Evolutionary conservation across 2,329 filamentous ascomycete genomes (phyloP), one percentile per base, ranked within the genome.

Genomic region (Periconia sp.): DNA sequence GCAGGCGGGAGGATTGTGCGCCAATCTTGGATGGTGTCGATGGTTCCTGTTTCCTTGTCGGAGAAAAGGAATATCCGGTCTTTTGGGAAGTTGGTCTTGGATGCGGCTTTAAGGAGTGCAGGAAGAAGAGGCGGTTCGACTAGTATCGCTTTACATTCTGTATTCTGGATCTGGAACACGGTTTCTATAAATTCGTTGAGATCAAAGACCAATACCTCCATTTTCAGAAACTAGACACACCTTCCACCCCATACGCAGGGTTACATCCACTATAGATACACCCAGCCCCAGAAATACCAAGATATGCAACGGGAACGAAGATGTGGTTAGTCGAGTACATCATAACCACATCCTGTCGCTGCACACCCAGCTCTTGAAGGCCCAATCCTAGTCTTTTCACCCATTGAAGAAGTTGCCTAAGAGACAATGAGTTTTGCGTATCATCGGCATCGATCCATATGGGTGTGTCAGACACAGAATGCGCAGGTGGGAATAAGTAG

Each of bases 261-360:
- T 82, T 84, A n/a, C 79, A 80, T 14, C 81, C 82, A 49, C 77
- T 83, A 66, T 85, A 85, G 19, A 81, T 75, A 53, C 74, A 78
- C 2, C 81, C 81, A 19, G 76, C 76, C 0, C 81, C 82, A 1
- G 82, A 77, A 40, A 82, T 77, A 2, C 80, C 82, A 6, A 84
- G 70, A 60, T 82, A 84, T 14, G 79, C 78, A 3, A 79, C 78
- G 0, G 82, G 82, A 1, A 84, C 76, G 57, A 81, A 82, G 40
- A 85, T 78, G 56, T 83, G 79, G 61, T 84, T 85, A 2, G 79
- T 76, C 0, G 79, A 79, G 60, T 79, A 81, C 42, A 83, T 75
- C 74, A 84, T 76, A 31, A 82, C 79, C 2, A 82, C 79, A 48
- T 84, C 81, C 13, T 79, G 79, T 47, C 68, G 72, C 51, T 75